A percentile compares a stretch with the other conserved stretches of the same genome.
These are phyloP conservation scores for Trichosporon sp. DNA, from an alignment of 1,284 basidiomycete genomes.

Conservation along the genomic window DNA sequence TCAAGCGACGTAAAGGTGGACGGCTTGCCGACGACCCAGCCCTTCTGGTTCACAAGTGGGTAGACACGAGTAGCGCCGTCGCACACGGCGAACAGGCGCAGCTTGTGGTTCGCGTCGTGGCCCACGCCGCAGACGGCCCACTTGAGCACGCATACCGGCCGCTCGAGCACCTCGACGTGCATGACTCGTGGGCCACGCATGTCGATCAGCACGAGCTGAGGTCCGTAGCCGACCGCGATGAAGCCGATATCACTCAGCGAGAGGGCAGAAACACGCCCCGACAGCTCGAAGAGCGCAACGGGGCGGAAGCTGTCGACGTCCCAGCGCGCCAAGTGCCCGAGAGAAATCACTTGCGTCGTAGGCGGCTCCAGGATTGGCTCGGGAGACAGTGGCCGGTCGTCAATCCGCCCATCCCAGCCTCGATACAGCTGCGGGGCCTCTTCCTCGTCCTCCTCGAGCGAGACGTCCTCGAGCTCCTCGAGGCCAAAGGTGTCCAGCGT, in stretches of 20 bases:
- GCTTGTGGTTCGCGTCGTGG: conserved; percentile 55
- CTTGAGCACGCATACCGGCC: conserved; percentile 52
- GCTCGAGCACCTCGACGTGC: conserved; percentile 48
- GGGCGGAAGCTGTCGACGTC: conserved; percentile 57
- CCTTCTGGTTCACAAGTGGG: conserved; percentile 53
- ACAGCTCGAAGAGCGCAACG: conserved; percentile 54
- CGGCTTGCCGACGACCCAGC: conserved; percentile 55
- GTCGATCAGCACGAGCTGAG: conserved; percentile 62
- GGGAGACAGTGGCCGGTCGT: not conserved
- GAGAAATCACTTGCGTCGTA: conserved; percentile 29
- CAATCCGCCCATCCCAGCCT: not conserved
- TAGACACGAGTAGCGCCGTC: conserved; percentile 55
- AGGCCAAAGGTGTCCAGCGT: not conserved
- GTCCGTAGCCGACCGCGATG: conserved; percentile 61
- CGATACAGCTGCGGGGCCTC: conserved; percentile 12
- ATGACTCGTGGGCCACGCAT: conserved; percentile 66
- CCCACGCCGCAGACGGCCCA: conserved; percentile 62
- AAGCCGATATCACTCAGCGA: conserved; percentile 53
- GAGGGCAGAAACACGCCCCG: not conserved
- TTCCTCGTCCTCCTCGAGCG: conserved; percentile 28
- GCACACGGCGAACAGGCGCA: conserved; percentile 59
- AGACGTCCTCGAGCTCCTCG: not conserved
- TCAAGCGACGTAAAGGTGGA: conserved; percentile 49
- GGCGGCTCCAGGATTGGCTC: not conserved
- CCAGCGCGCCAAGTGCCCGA: conserved; percentile 47